phyloP scores from a whole-genome alignment of 1,284 basidiomycete species.

The Vanrija humicola region DNA sequence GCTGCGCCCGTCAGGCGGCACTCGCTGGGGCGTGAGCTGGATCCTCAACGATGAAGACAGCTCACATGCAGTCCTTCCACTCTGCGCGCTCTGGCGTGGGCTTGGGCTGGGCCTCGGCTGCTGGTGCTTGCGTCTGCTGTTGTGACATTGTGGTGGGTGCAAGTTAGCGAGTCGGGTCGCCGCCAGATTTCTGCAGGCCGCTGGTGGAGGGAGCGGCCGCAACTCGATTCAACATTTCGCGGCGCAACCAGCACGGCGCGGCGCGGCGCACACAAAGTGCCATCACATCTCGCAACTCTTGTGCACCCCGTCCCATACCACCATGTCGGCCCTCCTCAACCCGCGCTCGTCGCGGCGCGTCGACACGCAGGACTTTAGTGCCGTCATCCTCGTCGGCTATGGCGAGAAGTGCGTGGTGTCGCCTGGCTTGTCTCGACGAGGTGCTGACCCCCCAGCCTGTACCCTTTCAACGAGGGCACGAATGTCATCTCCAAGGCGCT shows the following conservation, averaged over 20 bases:
- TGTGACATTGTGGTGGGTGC: too few species aligned
- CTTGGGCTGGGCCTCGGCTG: neutral
- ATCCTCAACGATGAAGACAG: neutral
- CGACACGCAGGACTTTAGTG: slow-evolving; percentile 64
- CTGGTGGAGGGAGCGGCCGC: too few species aligned
- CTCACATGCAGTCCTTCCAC: slow-evolving; percentile 2
- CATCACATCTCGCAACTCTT: neutral
- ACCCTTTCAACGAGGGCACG: slow-evolving; percentile 45
- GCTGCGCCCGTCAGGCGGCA: slow-evolving; percentile 42
- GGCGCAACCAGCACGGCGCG: neutral
- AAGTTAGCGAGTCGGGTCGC: neutral
- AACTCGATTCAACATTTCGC: too few species aligned
- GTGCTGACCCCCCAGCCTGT: slow-evolving; percentile 29
- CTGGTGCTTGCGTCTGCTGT: neutral
- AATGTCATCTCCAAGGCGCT: slow-evolving; percentile 62
- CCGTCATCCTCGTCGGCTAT: slow-evolving; percentile 77
- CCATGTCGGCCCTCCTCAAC: neutral
- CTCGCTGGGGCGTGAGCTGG: slow-evolving; percentile 21
- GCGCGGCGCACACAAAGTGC: neutral
- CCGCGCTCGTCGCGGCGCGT: slow-evolving; percentile 11
- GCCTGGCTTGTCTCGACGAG: neutral
- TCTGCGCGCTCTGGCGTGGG: neutral
- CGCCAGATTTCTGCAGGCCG: neutral
- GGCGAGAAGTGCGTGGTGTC: slow-evolving; percentile 68
- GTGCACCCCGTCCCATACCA: neutral